phyloP scores from a whole-genome alignment of 257 asterid genomes.

The Echium plantagineum region DNA sequence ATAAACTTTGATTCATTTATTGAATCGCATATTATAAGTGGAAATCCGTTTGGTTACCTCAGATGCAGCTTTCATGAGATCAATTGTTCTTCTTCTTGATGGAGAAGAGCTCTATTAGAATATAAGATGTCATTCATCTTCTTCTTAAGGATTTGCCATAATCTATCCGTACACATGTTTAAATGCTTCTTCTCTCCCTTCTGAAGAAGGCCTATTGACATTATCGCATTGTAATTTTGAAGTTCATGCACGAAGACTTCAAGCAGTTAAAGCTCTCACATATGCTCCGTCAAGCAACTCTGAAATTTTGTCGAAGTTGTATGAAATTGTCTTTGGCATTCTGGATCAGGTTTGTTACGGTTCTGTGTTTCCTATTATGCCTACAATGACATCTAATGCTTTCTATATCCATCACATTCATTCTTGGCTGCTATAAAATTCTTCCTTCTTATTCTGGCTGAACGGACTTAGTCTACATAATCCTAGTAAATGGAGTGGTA shows the following conservation, averaged over 20 bases:
- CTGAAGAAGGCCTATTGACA: slow-evolving; percentile 13
- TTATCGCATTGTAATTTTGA: slow-evolving; percentile 27
- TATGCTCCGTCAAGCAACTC: slow-evolving; percentile 89
- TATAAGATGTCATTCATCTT: too few relatives aligned
- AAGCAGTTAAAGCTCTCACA: slow-evolving; percentile 95
- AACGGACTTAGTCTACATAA: not conserved
- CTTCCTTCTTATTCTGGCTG: not conserved
- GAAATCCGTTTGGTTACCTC: too few relatives aligned
- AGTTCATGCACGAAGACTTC: slow-evolving; percentile 98
- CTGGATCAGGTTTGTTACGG: slow-evolving; percentile 75
- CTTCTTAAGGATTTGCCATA: slow-evolving; percentile 7
- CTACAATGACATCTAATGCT: not conserved
- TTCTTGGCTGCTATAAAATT: not conserved
- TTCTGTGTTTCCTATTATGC: not conserved
- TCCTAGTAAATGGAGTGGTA: not conserved
- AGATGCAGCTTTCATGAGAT: too few relatives aligned
- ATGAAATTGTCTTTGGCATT: slow-evolving; percentile 85
- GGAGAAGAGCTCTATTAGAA: too few relatives aligned
- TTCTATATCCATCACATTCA: not conserved
- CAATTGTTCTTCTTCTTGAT: too few relatives aligned
- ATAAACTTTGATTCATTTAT: too few relatives aligned
- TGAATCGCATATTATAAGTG: too few relatives aligned
- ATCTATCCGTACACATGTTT: not conserved
- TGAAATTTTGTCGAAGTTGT: slow-evolving; percentile 78
- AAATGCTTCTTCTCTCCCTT: not conserved